phyloP scores from a whole-genome alignment of 148 eudicot genomes.

The Chenopodium berlandieri region DNA sequence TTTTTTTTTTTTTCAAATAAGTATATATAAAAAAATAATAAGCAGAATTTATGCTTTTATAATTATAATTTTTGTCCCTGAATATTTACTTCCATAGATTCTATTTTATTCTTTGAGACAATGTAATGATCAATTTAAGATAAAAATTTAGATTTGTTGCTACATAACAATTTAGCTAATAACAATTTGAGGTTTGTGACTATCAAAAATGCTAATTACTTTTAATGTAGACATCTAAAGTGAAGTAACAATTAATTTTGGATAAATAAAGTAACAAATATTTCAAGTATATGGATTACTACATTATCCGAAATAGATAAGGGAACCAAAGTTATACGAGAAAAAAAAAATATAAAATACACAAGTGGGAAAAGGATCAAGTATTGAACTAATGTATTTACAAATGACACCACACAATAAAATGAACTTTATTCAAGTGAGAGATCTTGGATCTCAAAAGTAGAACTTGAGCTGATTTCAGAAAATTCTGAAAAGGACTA shows the following conservation, averaged over 20 bases:
- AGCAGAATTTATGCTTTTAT: too few relatives aligned
- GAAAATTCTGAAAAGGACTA: constrained; percentile 17
- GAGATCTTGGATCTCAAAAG: neutral
- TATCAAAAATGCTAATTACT: neutral
- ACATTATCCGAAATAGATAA: neutral
- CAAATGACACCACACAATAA: neutral
- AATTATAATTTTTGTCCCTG: too few relatives aligned
- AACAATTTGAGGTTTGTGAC: neutral
- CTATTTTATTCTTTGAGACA: too few relatives aligned
- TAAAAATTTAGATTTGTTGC: too few relatives aligned
- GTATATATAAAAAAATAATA: too few relatives aligned
- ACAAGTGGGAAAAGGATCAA: neutral
- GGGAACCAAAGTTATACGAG: neutral
- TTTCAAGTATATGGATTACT: neutral
- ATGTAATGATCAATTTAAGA: too few relatives aligned
- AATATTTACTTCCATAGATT: too few relatives aligned
- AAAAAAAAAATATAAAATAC: neutral
- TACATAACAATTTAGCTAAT: neutral
- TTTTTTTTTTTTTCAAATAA: too few relatives aligned
- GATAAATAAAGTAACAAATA: neutral
- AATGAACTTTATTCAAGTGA: neutral
- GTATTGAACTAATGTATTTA: neutral
- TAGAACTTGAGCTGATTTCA: neutral
- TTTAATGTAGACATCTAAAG: neutral
- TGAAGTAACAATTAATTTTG: neutral